Evolutionary conservation across 306 rosid species (phyloP).

Genomic region (Ormosia semicastrata): DNA sequence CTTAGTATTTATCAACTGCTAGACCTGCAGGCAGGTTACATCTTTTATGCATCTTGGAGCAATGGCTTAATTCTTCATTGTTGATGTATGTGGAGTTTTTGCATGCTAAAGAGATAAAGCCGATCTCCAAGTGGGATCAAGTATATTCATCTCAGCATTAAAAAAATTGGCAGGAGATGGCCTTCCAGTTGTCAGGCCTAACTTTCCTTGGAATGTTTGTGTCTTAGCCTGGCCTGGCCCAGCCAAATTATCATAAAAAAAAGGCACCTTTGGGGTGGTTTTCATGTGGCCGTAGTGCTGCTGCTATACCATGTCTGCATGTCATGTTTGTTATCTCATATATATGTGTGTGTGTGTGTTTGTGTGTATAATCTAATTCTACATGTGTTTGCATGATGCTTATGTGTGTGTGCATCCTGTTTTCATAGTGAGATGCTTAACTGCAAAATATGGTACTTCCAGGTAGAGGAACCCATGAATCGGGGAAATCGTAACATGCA

Average conservation of each 20-base stretch:
- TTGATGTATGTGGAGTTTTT: not conserved
- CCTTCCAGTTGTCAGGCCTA: not conserved
- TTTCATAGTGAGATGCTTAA: not conserved
- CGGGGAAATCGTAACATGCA: constrained; percentile 87
- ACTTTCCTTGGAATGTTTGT: not conserved
- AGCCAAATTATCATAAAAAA: not conserved
- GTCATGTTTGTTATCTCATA: not conserved
- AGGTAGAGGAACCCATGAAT: constrained; percentile 90
- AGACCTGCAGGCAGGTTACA: not conserved
- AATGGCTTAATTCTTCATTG: too few relatives aligned
- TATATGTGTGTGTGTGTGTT: not conserved
- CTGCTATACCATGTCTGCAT: not conserved
- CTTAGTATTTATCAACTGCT: not conserved
- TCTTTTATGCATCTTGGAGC: not conserved
- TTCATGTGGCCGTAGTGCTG: not conserved
- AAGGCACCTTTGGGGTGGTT: not conserved
- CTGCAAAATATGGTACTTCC: constrained; percentile 30
- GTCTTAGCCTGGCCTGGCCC: not conserved
- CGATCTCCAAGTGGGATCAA: not conserved
- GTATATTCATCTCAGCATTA: not conserved
- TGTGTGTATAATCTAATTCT: not conserved
- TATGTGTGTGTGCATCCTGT: constrained; percentile 24
- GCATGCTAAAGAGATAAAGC: not conserved
- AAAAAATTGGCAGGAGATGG: not conserved
- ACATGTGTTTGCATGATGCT: not conserved